phyloP scores from a whole-genome alignment of 2,329 filamentous ascomycete species.

The Grosmannia clavigera region DNA sequence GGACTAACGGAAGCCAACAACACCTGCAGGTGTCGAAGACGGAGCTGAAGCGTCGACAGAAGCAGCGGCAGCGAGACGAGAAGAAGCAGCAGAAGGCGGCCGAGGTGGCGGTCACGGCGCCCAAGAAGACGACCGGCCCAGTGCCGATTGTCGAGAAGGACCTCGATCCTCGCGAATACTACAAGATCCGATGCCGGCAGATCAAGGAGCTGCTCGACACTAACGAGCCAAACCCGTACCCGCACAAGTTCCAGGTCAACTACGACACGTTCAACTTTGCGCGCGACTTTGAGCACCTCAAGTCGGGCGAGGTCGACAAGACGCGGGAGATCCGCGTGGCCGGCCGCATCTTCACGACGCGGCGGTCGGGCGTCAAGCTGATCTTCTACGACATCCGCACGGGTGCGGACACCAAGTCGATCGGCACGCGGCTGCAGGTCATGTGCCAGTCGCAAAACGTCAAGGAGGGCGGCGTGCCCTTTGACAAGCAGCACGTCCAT shows the following conservation, averaged over 20 bases:
- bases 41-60: conserved; percentile 89
- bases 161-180: conserved; percentile 59
- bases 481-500: conserved; percentile 80
- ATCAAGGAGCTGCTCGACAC: conserved; percentile 59
- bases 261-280: conserved; percentile 73
- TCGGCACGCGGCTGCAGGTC: conserved; percentile 73
- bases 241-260: conserved; percentile 83
- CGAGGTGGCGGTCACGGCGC: conserved; percentile 37
- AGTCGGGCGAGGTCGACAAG: conserved; percentile 74
- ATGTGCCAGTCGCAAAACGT: conserved; percentile 81
- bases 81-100: conserved; percentile 83
- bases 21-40: conserved; percentile 53
- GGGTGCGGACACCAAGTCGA: conserved; percentile 38
- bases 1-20: background rate
- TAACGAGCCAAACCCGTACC: conserved; percentile 73
- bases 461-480: conserved; percentile 41
- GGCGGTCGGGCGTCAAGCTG: conserved; percentile 69
- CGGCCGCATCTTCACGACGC: conserved; percentile 81
- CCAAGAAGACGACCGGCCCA: conserved; percentile 43
- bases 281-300: conserved; percentile 64
- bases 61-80: conserved; percentile 75
- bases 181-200: conserved; percentile 80
- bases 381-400: conserved; percentile 78
- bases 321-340: conserved; percentile 66
- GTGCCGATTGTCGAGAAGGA: conserved; percentile 42